Conservation (phyloP, 768 basidiomycete genomes). For the Infundibulicybe gibba region DNA sequence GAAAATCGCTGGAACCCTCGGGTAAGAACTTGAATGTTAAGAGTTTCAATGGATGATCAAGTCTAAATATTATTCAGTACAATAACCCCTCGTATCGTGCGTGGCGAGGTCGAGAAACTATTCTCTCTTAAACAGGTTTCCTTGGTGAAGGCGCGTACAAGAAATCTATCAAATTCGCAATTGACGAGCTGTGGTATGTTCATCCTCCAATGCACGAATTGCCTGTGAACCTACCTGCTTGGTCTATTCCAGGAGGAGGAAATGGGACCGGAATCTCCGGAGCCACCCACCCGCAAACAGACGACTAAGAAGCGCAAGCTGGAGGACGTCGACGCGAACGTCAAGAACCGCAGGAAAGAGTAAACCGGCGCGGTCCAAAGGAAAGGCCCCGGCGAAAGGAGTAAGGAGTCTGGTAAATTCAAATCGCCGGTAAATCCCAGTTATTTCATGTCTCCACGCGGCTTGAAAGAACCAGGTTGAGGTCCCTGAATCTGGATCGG, state of each 20-base stretch:
- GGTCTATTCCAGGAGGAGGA: conserved; percentile 4
- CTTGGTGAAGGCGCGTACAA: conserved; percentile 45
- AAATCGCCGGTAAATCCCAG: no score
- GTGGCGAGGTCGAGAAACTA: conserved; percentile 43
- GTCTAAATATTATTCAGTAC: conserved; percentile 19
- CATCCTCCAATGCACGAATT: conserved; percentile 1
- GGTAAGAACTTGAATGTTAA: conserved; percentile 11
- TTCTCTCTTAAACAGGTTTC: conserved; percentile 37
- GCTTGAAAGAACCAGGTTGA: conserved; percentile 3
- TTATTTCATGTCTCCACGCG: no score
- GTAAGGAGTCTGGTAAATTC: no score
- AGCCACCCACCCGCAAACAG: no score
- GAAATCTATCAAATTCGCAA: conserved; percentile 37
- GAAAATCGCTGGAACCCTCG: conserved; percentile 23
- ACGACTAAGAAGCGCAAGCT: no score
- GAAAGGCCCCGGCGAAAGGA: no score
- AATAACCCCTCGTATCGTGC: conserved; percentile 47
- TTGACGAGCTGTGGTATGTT: conserved; percentile 33
- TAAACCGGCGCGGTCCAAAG: no score
- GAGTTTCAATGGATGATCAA: not conserved
- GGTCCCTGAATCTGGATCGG: conserved; percentile 4
- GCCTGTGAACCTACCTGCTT: not conserved
- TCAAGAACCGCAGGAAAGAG: no score
- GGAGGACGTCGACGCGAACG: no score
- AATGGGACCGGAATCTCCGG: no score